Evolutionary conservation across 306 rosid genomes (phyloP).

Genomic region (Fagus crenata): DNA sequence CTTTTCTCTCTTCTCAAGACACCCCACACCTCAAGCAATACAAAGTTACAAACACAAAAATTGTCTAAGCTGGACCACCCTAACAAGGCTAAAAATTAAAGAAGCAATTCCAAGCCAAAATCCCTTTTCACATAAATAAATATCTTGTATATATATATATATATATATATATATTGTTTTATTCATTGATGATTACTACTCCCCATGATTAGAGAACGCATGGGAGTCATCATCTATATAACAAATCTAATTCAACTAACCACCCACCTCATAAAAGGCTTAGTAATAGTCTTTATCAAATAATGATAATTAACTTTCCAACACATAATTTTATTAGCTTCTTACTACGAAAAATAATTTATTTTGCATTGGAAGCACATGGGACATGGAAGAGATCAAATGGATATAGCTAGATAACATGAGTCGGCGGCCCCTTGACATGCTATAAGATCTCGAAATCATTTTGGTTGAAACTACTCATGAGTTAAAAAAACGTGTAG

Average conservation of each 20-base stretch:
- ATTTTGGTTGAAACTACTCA: slow-evolving; percentile 10
- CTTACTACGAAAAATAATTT: slow-evolving; percentile 7
- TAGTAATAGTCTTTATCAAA: neutral
- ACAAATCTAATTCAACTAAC: slow-evolving; percentile 11
- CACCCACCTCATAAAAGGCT: slow-evolving; percentile 27
- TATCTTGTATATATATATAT: neutral
- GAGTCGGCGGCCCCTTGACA: slow-evolving; percentile 35
- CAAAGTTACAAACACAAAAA: slow-evolving; percentile 6
- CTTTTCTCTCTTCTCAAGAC: slow-evolving; percentile 78
- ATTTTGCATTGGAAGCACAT: slow-evolving; percentile 40
- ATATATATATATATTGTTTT: neutral
- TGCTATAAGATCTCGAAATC: slow-evolving; percentile 31
- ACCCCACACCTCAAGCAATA: slow-evolving; percentile 58
- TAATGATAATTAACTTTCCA: neutral
- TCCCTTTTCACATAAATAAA: neutral
- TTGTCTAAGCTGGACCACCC: slow-evolving; percentile 17
- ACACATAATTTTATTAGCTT: neutral
- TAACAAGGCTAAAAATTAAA: slow-evolving; percentile 1
- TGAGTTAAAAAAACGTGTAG: neutral
- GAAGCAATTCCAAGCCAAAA: slow-evolving; percentile 10
- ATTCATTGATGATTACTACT: neutral
- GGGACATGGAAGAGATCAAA: slow-evolving; percentile 32
- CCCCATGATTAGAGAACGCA: slow-evolving; percentile 23
- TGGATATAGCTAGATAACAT: slow-evolving; percentile 30
- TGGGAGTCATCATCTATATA: slow-evolving; percentile 17